Base-by-base conservation (phyloP, 2,329 filamentous ascomycete species). In the Fusarium sp. region DNA sequence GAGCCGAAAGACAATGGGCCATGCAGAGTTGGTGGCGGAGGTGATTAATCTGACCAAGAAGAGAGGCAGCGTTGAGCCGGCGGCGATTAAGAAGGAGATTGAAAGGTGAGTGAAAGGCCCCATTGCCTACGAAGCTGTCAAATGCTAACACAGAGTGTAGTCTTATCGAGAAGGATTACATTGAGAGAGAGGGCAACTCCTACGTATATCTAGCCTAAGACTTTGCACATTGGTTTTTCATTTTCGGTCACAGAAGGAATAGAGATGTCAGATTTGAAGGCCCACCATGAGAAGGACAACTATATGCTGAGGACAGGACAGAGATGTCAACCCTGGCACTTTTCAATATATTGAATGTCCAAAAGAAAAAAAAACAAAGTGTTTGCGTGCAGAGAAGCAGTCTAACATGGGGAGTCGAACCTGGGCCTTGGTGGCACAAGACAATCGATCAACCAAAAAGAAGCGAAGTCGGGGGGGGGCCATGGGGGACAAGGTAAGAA, bases 71-170 rank as follows among this genome's bases (percentile, higher is more conserved):
- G 85, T 99, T 63, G 95, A 97, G 77, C 88, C 94, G 41, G 86
- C 86, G 2, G 94, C 96, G 68, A 98, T 99, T 72, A 99, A 99
- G 89, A 91, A 92, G 83, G 97, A 98, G 79, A 98, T 99, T 80
- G 96, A 98, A 81, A 94, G 93, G 90, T 95, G 82, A 76, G 91
- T 87, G 31, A 52, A n/a, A 28, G 23, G 39, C 37, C 53, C 52
- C 36, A 30, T 23, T 48, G 30, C n/a, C 9, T 39, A 27, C 15
- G 3, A 28, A 4, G 10, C 37, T n/a, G 7, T 12, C n/a, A 34
- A 15, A 13, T 59, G 34, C 62, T 72, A 57, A 75, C 65, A 34
- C 12, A 28, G 28, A 11, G 7, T n/a, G 43, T 72, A 94, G 93
- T 78, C 84, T 97, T 70, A 95, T 97, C 56, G 94, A 97, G 78